Conservation (phyloP, 768 basidiomycete species). For the Rhodotorula taiwanensis region DNA sequence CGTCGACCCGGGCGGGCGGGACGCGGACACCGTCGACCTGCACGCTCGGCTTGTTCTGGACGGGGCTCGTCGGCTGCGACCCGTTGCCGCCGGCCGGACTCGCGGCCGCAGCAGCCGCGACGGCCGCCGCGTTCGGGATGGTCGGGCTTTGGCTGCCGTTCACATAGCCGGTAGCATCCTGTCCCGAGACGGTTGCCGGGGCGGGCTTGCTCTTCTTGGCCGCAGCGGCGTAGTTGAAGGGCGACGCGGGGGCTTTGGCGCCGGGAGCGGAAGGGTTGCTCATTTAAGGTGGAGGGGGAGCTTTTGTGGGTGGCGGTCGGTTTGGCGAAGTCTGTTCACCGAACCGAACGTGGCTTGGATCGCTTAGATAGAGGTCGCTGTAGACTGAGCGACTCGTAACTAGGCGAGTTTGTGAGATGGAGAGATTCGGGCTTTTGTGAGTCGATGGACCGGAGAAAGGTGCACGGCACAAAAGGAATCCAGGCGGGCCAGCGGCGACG, state of each 20-base stretch:
- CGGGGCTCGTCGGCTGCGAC: constrained; percentile 10
- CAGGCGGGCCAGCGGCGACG: too few species aligned
- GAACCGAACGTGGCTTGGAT: too few species aligned
- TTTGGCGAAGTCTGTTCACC: not conserved
- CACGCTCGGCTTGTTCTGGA: constrained; percentile 28
- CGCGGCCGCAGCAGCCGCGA: constrained; percentile 20
- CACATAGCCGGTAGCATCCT: constrained; percentile 16
- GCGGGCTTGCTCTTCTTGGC: constrained; percentile 32
- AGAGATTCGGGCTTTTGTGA: too few species aligned
- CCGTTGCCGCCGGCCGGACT: not conserved
- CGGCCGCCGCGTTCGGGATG: constrained; percentile 23
- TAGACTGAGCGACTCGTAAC: too few species aligned
- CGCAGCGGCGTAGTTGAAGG: constrained; percentile 29
- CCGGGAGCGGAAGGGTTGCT: constrained; percentile 5
- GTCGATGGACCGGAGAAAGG: too few species aligned
- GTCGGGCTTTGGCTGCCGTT: constrained; percentile 34
- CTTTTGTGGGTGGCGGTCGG: not conserved
- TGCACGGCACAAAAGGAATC: too few species aligned
- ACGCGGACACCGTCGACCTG: constrained; percentile 33
- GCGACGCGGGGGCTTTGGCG: constrained; percentile 15
- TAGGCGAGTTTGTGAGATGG: too few species aligned
- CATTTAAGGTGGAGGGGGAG: constrained; percentile 7
- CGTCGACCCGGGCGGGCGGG: constrained; percentile 19
- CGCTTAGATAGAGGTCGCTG: too few species aligned
- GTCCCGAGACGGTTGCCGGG: constrained; percentile 19